phyloP scores from a whole-genome alignment of 352 stramenopile species.

The Pythium sukuiense region DNA sequence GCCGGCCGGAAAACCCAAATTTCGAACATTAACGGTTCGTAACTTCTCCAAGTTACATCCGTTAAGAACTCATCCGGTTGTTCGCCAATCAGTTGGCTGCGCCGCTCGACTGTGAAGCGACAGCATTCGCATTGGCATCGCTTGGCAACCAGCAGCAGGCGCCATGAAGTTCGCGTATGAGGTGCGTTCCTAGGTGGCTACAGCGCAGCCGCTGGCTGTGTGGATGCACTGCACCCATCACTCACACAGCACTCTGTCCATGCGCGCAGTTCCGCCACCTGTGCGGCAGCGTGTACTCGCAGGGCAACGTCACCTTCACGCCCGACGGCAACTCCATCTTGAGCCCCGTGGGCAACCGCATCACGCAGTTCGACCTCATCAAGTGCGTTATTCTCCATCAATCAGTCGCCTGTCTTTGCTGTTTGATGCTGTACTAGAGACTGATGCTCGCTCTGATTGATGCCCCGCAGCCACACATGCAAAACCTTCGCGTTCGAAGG shows the following conservation, averaged over 20 bases:
- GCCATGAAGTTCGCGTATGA: slow-evolving; percentile 90
- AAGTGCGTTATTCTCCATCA: slow-evolving; percentile 56
- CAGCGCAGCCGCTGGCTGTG: neutral
- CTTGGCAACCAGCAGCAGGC: slow-evolving; percentile 11
- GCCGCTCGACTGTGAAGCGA: slow-evolving; percentile 16
- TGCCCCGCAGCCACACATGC: slow-evolving; percentile 66
- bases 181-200: slow-evolving; percentile 27
- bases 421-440: too few species aligned
- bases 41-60: neutral
- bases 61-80: slow-evolving; percentile 28
- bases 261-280: slow-evolving; percentile 87
- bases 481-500: slow-evolving; percentile 91
- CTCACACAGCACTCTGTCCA: neutral
- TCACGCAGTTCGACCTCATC: slow-evolving; percentile 94
- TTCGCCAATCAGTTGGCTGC: slow-evolving; percentile 30
- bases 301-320: slow-evolving; percentile 93
- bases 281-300: slow-evolving; percentile 92
- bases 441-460: too few species aligned
- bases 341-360: slow-evolving; percentile 92
- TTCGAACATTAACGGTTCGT: slow-evolving; percentile 10
- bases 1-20: neutral
- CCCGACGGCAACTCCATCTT: slow-evolving; percentile 92
- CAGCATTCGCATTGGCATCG: slow-evolving; percentile 12
- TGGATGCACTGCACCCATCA: neutral
- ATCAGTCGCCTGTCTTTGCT: neutral